Conservation (phyloP, 176 grass and related monocot genomes). For the Juncus effusus region DNA sequence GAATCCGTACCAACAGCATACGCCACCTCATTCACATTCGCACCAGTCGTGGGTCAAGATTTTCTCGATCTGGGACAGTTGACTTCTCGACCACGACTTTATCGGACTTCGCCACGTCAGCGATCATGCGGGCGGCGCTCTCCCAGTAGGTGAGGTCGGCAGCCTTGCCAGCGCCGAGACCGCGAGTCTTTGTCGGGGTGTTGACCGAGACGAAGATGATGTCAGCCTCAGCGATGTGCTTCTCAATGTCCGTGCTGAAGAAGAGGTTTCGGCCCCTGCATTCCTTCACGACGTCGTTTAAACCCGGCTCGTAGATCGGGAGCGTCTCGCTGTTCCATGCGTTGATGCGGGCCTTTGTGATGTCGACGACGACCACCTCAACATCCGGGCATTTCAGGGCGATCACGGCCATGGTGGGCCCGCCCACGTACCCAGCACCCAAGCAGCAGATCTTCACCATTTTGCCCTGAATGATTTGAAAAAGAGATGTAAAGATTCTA, state of each 20-base stretch:
- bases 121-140: slow-evolving; percentile 70
- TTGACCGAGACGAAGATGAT: slow-evolving; percentile 73
- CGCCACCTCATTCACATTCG: slow-evolving; percentile 49
- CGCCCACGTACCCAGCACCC: slow-evolving; percentile 66
- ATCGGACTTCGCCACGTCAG: slow-evolving; percentile 50
- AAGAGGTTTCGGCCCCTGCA: slow-evolving; percentile 64
- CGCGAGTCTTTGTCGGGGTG: slow-evolving; percentile 62
- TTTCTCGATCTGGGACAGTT: slow-evolving; percentile 72
- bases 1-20: slow-evolving; percentile 57
- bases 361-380: slow-evolving; percentile 60
- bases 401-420: slow-evolving; percentile 75
- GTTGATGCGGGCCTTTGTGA: slow-evolving; percentile 39
- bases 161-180: slow-evolving; percentile 63
- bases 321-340: slow-evolving; percentile 62
- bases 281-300: slow-evolving; percentile 52
- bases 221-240: slow-evolving; percentile 49
- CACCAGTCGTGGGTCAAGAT: slow-evolving; percentile 55
- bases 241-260: slow-evolving; percentile 70
- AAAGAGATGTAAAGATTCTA: not conserved
- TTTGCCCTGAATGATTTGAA: slow-evolving; percentile 23
- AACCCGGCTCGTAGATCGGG: slow-evolving; percentile 66
- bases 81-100: slow-evolving; percentile 72
- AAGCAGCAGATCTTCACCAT: slow-evolving; percentile 83
- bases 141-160: slow-evolving; percentile 74
- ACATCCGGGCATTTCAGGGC: slow-evolving; percentile 54